Evolutionary conservation across 208 protist species (phyloP), one percentile per base, ranked within the genome.

Genomic region (Angomonas ambiguus): DNA sequence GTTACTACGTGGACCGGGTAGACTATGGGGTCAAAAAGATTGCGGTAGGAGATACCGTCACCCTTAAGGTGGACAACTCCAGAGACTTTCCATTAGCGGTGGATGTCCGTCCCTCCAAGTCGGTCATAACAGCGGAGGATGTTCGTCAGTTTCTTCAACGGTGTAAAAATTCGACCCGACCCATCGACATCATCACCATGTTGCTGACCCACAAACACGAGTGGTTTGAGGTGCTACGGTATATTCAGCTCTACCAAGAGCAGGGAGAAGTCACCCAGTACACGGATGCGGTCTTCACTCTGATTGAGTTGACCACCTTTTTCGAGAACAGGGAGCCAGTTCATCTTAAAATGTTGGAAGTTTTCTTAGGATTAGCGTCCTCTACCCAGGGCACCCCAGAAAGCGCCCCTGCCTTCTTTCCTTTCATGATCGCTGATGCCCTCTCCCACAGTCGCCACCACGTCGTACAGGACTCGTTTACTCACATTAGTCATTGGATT

Each of bases 321-420:
- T 65, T 88, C 30, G 87, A 76, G 24, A 96, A 96, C 70, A 77
- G 83, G 13, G 87, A 94, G 59, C 91, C 91, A 35, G 88, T 96
- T 65, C 91, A 94, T 58, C 73, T 83, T 41, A 71, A 69, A 2
- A 68, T 96, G 16, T 67, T 96, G 30, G 25, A 71, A 41, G 68
- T 64, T 0, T 94, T 96, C 67, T 72, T 96, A 28, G n/a, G 67
- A 88, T 10, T 79, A 77, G 63, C 58, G 72, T 60, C 33, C 41
- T 22, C 48, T 0, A 16, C 55, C 48, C 41, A 57, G 25, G 31
- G 2, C 38, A 34, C 67, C 34, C 22, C 63, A 1, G 38, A 48
- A 13, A 22, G 33, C 13, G 38, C 38, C 38, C n/a, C 63, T 0
- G 66, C 68, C 4, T 93, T 95, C 55, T 89, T 88, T 53, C 89